A percentile compares a stretch with the other conserved stretches of the same genome.
Conservation (phyloP, 2,329 filamentous ascomycete genomes). For the Diaporthe citrichinensis region DNA sequence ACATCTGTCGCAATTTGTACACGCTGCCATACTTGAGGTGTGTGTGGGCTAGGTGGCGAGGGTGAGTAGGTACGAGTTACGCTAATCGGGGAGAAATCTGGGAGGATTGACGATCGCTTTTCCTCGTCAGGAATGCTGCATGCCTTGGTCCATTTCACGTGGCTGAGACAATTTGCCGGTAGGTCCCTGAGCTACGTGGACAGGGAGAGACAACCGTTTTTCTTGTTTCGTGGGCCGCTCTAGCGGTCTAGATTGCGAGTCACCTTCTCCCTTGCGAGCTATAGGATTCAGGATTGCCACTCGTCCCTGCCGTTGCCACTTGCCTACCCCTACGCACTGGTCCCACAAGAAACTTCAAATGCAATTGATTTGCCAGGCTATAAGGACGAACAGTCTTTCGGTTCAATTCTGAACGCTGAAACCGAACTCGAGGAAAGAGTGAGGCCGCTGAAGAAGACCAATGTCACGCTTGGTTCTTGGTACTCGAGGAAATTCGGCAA, state of each 20-base stretch:
- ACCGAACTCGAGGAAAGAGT: background rate
- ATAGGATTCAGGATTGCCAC: background rate
- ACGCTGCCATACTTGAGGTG: too few relatives aligned
- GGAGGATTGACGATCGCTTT: background rate
- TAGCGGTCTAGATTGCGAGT: background rate
- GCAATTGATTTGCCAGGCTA: background rate
- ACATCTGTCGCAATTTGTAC: too few relatives aligned
- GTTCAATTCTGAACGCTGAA: background rate
- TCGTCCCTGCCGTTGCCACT: background rate
- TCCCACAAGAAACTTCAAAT: background rate
- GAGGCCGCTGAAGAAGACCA: background rate
- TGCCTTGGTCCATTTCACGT: background rate
- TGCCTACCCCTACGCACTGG: background rate
- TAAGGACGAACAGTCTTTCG: too few relatives aligned
- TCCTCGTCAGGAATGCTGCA: background rate
- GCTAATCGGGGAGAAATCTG: too few relatives aligned
- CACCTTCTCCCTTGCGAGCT: background rate
- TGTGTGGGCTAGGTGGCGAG: too few relatives aligned
- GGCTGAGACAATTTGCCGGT: background rate
- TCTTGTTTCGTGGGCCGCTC: background rate
- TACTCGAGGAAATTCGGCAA: background rate
- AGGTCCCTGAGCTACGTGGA: background rate
- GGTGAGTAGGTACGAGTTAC: too few relatives aligned
- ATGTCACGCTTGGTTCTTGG: too few relatives aligned
- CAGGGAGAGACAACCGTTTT: conserved; percentile 1